These are phyloP conservation scores for Cornus florida DNA, from an alignment of 148 eudicot species.

Conservation along the genomic window DNA sequence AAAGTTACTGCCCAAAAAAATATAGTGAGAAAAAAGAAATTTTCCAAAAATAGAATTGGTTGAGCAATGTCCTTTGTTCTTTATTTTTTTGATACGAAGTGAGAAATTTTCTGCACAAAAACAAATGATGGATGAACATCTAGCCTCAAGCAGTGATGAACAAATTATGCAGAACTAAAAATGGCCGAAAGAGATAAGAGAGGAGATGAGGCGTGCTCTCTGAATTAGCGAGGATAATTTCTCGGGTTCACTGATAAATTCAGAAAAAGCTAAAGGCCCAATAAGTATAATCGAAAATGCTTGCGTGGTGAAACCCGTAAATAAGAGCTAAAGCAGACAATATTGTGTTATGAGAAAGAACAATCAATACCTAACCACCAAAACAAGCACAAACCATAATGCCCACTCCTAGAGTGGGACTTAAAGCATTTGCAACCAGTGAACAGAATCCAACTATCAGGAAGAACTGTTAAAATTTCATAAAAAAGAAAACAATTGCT, in stretches of 20 bases:
- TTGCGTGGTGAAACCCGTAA: not conserved
- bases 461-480: not conserved
- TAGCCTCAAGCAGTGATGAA: not conserved
- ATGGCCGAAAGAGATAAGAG: not conserved
- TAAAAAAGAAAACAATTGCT: not conserved
- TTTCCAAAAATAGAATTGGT: too few species aligned
- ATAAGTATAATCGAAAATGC: too few species aligned
- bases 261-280: too few species aligned
- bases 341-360: not conserved
- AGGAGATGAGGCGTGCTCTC: not conserved
- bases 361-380: not conserved
- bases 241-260: too few species aligned
- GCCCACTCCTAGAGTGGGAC: not conserved
- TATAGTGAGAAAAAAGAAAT: too few species aligned
- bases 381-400: not conserved
- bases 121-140: not conserved
- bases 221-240: too few species aligned
- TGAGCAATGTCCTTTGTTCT: not conserved
- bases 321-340: not conserved
- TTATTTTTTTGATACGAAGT: too few species aligned
- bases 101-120: not conserved
- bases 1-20: not conserved
- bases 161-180: not conserved
- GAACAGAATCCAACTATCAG: not conserved
- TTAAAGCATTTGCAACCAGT: not conserved